Conservation (phyloP, 2,329 filamentous ascomycete species). For the Echinosphaeria canescens region DNA sequence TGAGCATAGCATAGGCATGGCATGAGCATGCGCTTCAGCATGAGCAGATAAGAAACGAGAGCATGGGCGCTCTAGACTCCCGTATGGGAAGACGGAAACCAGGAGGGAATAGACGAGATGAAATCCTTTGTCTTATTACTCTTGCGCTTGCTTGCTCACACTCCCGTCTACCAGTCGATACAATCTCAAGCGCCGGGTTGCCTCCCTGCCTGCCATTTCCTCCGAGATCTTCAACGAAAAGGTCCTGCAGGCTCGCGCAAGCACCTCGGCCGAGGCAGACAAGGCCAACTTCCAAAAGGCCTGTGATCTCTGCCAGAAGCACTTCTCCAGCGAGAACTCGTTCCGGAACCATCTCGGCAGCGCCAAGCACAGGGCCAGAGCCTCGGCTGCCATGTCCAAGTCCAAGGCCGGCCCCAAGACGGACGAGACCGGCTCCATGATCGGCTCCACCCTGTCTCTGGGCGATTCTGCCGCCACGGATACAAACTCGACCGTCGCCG, state of each 20-base stretch:
- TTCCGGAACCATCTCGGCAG: conserved; percentile 84
- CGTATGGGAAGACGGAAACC: no score
- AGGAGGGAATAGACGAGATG: no score
- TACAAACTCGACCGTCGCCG: conserved; percentile 17
- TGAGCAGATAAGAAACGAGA: no score
- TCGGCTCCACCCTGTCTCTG: conserved; percentile 81
- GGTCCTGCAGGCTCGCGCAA: conserved; percentile 75
- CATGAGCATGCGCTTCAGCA: no score
- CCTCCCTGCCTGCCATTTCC: conserved; percentile 72
- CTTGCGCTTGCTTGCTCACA: conserved; percentile 3
- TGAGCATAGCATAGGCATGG: no score
- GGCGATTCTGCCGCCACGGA: conserved; percentile 32
- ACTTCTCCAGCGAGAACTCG: conserved; percentile 92
- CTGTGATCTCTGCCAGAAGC: conserved; percentile 71
- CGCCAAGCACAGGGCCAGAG: conserved; percentile 64
- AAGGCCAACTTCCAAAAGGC: conserved; percentile 73
- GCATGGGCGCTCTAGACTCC: no score
- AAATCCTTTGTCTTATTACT: no score
- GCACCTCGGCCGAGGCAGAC: conserved; percentile 63
- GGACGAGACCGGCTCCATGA: conserved; percentile 60
- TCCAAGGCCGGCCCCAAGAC: conserved; percentile 21
- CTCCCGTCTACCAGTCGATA: conserved; percentile 41
- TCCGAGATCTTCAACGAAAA: conserved; percentile 93
- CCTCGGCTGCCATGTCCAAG: conserved; percentile 13
- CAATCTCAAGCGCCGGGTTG: conserved; percentile 88